phyloP scores from a whole-genome alignment of 768 basidiomycete species.

The Dioszegia crocea region DNA sequence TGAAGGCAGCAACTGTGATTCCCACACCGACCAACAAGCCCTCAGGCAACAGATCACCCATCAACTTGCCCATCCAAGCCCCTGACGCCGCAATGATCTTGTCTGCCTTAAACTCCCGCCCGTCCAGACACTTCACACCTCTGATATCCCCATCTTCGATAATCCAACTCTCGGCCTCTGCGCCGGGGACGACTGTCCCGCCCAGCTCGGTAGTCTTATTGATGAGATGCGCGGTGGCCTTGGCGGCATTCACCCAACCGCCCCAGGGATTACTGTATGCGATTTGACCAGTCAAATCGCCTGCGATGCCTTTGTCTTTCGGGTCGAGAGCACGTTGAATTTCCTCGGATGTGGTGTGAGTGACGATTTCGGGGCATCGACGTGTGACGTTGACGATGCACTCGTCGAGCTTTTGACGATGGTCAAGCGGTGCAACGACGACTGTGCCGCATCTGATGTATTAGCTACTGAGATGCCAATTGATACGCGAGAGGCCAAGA shows the following conservation, averaged over 20 bases:
- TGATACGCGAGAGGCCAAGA: not conserved
- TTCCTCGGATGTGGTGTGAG: slow-evolving; percentile 1
- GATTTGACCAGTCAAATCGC: not conserved
- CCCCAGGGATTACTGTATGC: slow-evolving; percentile 23
- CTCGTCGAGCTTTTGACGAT: no score
- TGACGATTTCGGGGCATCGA: not conserved
- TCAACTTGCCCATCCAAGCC: slow-evolving; percentile 20
- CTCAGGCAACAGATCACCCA: slow-evolving; percentile 3
- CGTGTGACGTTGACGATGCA: not conserved
- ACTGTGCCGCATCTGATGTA: slow-evolving; percentile 15
- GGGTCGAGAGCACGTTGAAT: slow-evolving; percentile 6
- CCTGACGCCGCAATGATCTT: slow-evolving; percentile 17
- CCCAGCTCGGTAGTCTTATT: slow-evolving; percentile 7
- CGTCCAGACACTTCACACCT: slow-evolving; percentile 16
- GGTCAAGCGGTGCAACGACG: not conserved
- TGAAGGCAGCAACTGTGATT: slow-evolving; percentile 16
- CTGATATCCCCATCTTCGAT: slow-evolving; percentile 8
- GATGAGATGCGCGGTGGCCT: slow-evolving; percentile 17
- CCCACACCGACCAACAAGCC: slow-evolving; percentile 16
- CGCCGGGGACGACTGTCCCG: slow-evolving; percentile 12
- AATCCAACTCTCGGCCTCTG: slow-evolving; percentile 11
- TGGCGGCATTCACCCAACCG: slow-evolving; percentile 22
- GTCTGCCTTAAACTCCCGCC: slow-evolving; percentile 19
- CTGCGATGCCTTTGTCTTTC: not conserved
- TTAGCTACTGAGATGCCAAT: not conserved